Evolutionary conservation across 2,329 filamentous ascomycete genomes (phyloP).

Genomic region (Tolypocladium cylindrosporum): DNA sequence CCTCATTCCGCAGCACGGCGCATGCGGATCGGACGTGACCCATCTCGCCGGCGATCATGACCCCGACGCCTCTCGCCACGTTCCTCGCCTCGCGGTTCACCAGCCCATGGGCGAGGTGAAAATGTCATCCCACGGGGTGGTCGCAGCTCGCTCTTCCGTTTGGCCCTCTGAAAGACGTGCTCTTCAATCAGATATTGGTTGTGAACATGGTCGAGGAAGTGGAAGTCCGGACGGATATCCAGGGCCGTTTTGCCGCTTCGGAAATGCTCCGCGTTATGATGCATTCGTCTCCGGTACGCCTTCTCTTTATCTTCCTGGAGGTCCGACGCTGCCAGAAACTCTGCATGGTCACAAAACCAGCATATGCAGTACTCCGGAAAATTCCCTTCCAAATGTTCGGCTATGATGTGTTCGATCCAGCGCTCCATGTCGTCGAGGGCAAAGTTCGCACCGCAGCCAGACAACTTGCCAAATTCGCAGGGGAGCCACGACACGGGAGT

Average conservation of each 20-base stretch:
- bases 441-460: slow-evolving; percentile 27
- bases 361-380: slow-evolving; percentile 31
- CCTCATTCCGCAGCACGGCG: not conserved
- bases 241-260: slow-evolving; percentile 10
- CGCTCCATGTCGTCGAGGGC: slow-evolving; percentile 19
- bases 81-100: not conserved
- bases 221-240: slow-evolving; percentile 28
- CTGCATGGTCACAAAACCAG: slow-evolving; percentile 36
- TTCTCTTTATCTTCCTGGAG: slow-evolving; percentile 3
- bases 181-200: slow-evolving; percentile 15
- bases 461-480: slow-evolving; percentile 34
- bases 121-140: not conserved
- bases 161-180: slow-evolving; percentile 11
- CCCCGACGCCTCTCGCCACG: not conserved
- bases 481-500: slow-evolving; percentile 16
- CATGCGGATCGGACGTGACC: not conserved
- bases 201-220: slow-evolving; percentile 27
- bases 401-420: slow-evolving; percentile 37
- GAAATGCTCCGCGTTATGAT: slow-evolving; percentile 39
- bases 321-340: slow-evolving; percentile 16
- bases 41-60: slow-evolving; percentile 11
- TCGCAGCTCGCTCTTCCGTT: slow-evolving; percentile 9
- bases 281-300: slow-evolving; percentile 31
- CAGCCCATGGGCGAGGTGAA: not conserved
- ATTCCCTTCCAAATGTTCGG: slow-evolving; percentile 21